A percentile compares a stretch with the other conserved stretches of the same genome.
phyloP scores from a whole-genome alignment of 352 stramenopile species.

The Globisporangium echinulatum region DNA sequence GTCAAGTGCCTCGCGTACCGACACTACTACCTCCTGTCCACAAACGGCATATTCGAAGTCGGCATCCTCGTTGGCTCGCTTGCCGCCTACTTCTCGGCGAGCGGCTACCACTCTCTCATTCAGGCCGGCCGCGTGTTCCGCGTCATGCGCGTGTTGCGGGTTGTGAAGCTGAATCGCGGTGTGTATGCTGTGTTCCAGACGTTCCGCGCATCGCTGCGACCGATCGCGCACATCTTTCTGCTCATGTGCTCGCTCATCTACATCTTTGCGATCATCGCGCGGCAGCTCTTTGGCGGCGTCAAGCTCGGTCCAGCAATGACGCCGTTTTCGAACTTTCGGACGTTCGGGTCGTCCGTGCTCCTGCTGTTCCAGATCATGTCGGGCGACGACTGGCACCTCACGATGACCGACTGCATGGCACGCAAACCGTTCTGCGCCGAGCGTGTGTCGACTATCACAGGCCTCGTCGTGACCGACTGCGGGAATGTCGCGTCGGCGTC shows the following conservation, averaged over 20 bases:
- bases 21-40: constrained; percentile 54
- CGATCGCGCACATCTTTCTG: constrained; percentile 74
- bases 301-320: constrained; percentile 54
- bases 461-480: constrained; percentile 50
- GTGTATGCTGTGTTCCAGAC: constrained; percentile 77
- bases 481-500: constrained; percentile 34
- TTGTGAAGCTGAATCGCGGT: constrained; percentile 63
- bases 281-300: constrained; percentile 67
- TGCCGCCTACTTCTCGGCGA: constrained; percentile 54
- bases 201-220: constrained; percentile 56
- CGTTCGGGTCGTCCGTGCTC: constrained; percentile 49
- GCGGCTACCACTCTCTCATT: constrained; percentile 58
- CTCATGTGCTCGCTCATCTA: constrained; percentile 81
- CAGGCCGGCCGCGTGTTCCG: constrained; percentile 67
- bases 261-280: constrained; percentile 70
- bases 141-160: constrained; percentile 70
- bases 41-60: constrained; percentile 55
- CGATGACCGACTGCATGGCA: constrained; percentile 76
- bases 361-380: constrained; percentile 82
- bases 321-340: constrained; percentile 66
- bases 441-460: constrained; percentile 21
- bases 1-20: constrained; percentile 57
- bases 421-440: constrained; percentile 54
- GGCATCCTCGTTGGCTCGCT: constrained; percentile 56
- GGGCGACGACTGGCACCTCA: constrained; percentile 75